A percentile compares a stretch with the other conserved stretches of the same genome.
These are phyloP conservation scores for Neonectria punicea DNA, from an alignment of 2,329 filamentous ascomycete genomes.

Conservation along the genomic window DNA sequence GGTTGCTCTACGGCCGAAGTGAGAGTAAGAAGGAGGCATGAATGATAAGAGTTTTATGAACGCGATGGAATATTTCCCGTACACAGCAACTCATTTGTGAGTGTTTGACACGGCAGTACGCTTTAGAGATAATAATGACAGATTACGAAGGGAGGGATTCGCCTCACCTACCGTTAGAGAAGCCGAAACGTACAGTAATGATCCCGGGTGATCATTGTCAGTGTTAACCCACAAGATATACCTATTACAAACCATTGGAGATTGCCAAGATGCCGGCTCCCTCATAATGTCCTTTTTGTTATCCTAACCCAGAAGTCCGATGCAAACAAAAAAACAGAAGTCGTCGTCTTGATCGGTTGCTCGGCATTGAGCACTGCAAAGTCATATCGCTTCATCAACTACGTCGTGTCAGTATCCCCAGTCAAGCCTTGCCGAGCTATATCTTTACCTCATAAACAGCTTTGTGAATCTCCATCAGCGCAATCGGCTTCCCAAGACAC, in stretches of 20 bases:
- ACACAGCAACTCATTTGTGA: background rate
- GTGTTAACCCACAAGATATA: background rate
- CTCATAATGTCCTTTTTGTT: conserved; percentile 31
- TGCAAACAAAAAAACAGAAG: conserved; percentile 49
- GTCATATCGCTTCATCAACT: conserved; percentile 49
- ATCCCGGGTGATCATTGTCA: background rate
- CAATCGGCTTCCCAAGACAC: conserved; percentile 60
- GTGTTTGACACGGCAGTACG: background rate
- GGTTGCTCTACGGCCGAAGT: conserved; percentile 44
- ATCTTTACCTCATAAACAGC: conserved; percentile 56
- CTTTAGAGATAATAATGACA: background rate
- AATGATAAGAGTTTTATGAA: background rate
- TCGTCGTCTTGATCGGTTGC: conserved; percentile 46
- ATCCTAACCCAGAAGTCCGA: conserved; percentile 50
- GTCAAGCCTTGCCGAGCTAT: background rate
- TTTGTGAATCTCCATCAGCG: conserved; percentile 61
- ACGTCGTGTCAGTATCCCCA: background rate
- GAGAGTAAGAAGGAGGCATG: conserved; percentile 39
- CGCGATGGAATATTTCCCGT: background rate
- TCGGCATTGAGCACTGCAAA: conserved; percentile 49
- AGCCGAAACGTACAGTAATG: background rate
- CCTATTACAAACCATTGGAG: background rate
- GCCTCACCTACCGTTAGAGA: background rate
- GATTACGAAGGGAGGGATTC: background rate
- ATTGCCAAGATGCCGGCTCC: background rate